Percentiles rank a stretch among this genome's conserved stretches.
phyloP scores from a whole-genome alignment of 176 grass and related monocot genomes.

The Oryza coarctata region DNA sequence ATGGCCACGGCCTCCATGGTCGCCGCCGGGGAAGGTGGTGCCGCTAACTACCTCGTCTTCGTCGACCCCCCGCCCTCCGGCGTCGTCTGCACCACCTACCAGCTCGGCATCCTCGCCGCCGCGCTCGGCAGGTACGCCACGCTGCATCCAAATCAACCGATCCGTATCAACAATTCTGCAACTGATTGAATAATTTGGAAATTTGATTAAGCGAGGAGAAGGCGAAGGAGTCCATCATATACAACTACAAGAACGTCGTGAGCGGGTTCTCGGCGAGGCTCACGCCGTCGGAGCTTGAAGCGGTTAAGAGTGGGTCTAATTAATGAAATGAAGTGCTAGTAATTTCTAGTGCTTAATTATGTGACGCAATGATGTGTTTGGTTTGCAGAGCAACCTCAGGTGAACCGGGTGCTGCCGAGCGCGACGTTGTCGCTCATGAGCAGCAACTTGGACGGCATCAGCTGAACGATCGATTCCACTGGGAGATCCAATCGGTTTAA shows the following conservation, averaged over 20 bases:
- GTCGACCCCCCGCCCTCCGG: constrained; percentile 26
- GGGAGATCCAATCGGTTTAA: background rate
- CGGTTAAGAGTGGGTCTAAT: constrained; percentile 52
- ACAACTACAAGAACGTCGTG: constrained; percentile 71
- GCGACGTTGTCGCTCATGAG: constrained; percentile 45
- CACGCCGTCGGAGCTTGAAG: constrained; percentile 63
- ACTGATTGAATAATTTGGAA: background rate
- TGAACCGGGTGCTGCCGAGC: constrained; percentile 55
- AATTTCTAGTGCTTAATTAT: too few species aligned
- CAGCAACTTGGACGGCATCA: constrained; percentile 33
- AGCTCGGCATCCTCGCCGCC: constrained; percentile 49
- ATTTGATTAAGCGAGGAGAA: constrained; percentile 43
- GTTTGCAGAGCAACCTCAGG: constrained; percentile 53
- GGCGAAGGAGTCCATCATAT: constrained; percentile 58
- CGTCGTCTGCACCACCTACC: constrained; percentile 28
- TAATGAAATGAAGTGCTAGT: too few species aligned
- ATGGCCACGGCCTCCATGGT: background rate
- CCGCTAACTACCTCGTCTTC: constrained; percentile 35
- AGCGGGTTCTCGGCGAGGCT: constrained; percentile 84
- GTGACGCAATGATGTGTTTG: background rate
- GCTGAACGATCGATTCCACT: background rate
- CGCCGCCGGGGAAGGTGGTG: background rate
- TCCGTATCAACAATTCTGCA: background rate
- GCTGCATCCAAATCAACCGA: background rate
- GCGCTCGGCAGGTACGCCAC: constrained; percentile 34